Percentiles rank a stretch among this genome's conserved stretches.
Evolutionary conservation across 768 basidiomycete genomes (phyloP).

Genomic region (Galerina marginata): DNA sequence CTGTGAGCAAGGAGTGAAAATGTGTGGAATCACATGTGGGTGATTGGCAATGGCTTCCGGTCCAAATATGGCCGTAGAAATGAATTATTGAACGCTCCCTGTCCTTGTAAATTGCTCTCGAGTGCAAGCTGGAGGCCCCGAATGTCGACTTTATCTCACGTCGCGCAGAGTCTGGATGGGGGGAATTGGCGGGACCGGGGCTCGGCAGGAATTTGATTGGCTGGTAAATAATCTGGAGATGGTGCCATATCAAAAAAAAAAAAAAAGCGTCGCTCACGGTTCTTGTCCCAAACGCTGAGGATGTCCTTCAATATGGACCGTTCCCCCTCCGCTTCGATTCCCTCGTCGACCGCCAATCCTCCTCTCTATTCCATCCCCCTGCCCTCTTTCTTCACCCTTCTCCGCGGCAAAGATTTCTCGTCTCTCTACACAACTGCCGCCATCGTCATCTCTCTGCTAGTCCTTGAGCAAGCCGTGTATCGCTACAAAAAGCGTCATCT

Average conservation of each 20-base stretch:
- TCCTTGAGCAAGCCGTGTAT: constrained; percentile 89
- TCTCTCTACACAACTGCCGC: constrained; percentile 77
- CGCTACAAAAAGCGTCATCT: constrained; percentile 87
- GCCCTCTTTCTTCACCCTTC: constrained; percentile 48
- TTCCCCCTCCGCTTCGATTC: constrained; percentile 43
- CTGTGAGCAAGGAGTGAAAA: constrained; percentile 14
- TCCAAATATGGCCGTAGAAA: no score
- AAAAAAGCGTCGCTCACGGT: constrained; percentile 1
- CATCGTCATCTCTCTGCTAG: constrained; percentile 74
- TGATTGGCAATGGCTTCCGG: constrained; percentile 17
- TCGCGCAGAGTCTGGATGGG: background rate
- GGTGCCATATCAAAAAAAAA: constrained; percentile 33
- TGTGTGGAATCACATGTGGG: constrained; percentile 14
- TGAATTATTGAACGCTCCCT: no score
- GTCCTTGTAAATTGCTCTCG: no score
- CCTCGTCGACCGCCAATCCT: constrained; percentile 48
- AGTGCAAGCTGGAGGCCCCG: no score
- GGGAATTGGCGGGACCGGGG: background rate
- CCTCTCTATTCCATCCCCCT: constrained; percentile 52
- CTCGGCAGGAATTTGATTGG: constrained; percentile 41
- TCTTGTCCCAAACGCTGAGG: constrained; percentile 29
- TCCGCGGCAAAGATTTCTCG: constrained; percentile 38
- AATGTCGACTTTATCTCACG: background rate
- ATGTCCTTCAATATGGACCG: constrained; percentile 43
- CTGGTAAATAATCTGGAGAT: constrained; percentile 38